These are phyloP conservation scores for Isatis lusitanica DNA, from an alignment of 441 rosid species.

Conservation along the genomic window DNA sequence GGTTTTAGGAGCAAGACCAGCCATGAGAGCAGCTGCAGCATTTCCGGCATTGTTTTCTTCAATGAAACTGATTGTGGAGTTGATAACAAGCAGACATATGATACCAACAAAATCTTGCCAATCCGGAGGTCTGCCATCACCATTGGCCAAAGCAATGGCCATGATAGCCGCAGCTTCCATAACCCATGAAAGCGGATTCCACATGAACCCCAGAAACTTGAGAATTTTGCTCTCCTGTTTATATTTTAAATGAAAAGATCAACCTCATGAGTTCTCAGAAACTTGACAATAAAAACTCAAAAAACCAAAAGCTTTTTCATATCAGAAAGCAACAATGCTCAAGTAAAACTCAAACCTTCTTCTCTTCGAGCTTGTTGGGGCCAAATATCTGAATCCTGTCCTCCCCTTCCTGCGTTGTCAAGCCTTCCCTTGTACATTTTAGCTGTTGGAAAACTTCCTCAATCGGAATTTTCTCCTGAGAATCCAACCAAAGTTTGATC, in stretches of 20 bases:
- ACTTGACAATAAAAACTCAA: not conserved
- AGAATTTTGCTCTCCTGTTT: slow-evolving; percentile 83
- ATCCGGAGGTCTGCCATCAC: slow-evolving; percentile 77
- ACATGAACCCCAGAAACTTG: slow-evolving; percentile 94
- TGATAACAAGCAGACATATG: slow-evolving; percentile 76
- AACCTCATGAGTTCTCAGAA: slow-evolving; percentile 16
- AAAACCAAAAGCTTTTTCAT: not conserved
- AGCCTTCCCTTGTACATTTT: slow-evolving; percentile 54
- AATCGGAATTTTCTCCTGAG: slow-evolving; percentile 54
- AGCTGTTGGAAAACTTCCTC: slow-evolving; percentile 64
- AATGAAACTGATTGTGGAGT: slow-evolving; percentile 93
- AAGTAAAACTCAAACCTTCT: slow-evolving; percentile 43
- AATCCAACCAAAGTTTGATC: not conserved
- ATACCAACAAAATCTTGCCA: slow-evolving; percentile 97
- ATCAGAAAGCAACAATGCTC: slow-evolving; percentile 5
- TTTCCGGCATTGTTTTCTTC: slow-evolving; percentile 98
- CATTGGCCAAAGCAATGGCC: slow-evolving; percentile 94
- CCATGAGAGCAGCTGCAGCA: slow-evolving; percentile 98
- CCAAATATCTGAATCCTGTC: slow-evolving; percentile 53
- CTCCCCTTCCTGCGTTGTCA: slow-evolving; percentile 48
- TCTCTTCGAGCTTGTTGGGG: slow-evolving; percentile 60
- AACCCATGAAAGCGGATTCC: slow-evolving; percentile 97
- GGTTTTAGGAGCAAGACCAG: slow-evolving; percentile 93
- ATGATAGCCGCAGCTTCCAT: slow-evolving; percentile 94
- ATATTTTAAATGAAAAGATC: not conserved